Percentiles rank a stretch among this genome's conserved stretches.
These are phyloP conservation scores for Alnus glutinosa DNA, from an alignment of 306 rosid species.

Conservation along the genomic window DNA sequence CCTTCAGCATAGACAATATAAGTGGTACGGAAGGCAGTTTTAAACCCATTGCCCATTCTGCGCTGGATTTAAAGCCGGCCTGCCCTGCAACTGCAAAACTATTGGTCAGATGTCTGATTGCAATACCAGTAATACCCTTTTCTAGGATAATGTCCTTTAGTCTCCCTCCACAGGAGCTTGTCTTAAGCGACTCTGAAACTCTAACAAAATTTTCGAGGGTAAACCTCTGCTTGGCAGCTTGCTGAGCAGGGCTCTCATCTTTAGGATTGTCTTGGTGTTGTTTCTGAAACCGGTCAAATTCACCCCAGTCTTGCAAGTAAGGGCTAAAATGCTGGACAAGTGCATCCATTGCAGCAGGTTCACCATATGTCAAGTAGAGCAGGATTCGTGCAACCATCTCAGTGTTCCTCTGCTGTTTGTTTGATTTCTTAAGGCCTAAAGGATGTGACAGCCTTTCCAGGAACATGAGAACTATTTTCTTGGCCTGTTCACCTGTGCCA, in stretches of 20 bases:
- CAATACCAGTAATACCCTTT: conserved; percentile 76
- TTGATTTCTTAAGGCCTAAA: conserved; percentile 74
- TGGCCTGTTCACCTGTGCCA: conserved; percentile 88
- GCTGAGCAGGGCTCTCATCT: conserved; percentile 73
- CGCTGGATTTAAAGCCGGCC: conserved; percentile 60
- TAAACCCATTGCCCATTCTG: conserved; percentile 73
- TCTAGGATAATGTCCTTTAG: conserved; percentile 90
- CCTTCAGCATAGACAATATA: conserved; percentile 91
- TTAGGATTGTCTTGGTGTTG: conserved; percentile 66
- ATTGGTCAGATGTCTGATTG: conserved; percentile 77
- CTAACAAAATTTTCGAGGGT: conserved; percentile 96
- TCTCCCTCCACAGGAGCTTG: conserved; percentile 96
- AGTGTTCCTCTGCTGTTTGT: conserved; percentile 95
- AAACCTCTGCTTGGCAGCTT: conserved; percentile 84
- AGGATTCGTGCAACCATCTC: conserved; percentile 99
- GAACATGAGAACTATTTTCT: conserved; percentile 96
- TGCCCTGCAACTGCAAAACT: conserved; percentile 74
- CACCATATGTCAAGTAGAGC: conserved; percentile 98
- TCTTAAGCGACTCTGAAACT: conserved; percentile 93
- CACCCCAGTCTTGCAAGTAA: conserved; percentile 93
- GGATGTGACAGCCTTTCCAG: conserved; percentile 97
- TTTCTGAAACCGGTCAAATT: conserved; percentile 80
- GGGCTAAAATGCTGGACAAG: conserved; percentile 93
- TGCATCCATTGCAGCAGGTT: conserved; percentile 98
- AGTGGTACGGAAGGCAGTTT: conserved; percentile 88